phyloP scores from a whole-genome alignment of 1,284 basidiomycete genomes.

The Hemileia vastatrix region DNA sequence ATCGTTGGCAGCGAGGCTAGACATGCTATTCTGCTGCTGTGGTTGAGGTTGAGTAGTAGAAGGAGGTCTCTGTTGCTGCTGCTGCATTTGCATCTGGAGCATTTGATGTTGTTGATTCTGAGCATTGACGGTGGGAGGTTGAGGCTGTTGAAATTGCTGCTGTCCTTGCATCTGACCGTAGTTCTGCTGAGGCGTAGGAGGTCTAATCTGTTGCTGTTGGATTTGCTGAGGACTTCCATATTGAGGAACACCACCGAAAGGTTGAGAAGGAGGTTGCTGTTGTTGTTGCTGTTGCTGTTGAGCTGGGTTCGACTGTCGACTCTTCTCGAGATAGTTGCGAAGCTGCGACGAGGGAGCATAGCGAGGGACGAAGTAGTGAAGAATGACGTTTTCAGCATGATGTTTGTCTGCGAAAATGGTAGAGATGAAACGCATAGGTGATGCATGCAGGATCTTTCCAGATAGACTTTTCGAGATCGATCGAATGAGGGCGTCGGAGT shows the following conservation, averaged over 20 bases:
- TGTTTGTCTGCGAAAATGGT: too few species aligned
- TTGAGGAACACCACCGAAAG: not conserved
- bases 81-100: conserved; percentile 19
- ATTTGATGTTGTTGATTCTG: conserved; percentile 16
- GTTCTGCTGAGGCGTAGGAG: conserved; percentile 21
- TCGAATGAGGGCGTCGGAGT: too few species aligned
- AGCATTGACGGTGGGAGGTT: not conserved
- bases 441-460: too few species aligned
- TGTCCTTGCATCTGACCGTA: conserved; percentile 21
- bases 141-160: conserved; percentile 24
- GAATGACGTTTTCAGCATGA: too few species aligned
- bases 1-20: not conserved
- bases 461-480: too few species aligned
- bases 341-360: not conserved
- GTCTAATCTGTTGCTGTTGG: conserved; percentile 26
- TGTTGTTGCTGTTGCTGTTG: too few species aligned
- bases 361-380: too few species aligned
- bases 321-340: not conserved
- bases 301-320: not conserved
- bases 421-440: too few species aligned
- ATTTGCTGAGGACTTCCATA: conserved; percentile 4
- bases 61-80: conserved; percentile 21
- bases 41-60: conserved; percentile 3
- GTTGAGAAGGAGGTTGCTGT: not conserved
- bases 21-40: not conserved